Evolutionary conservation across 2,329 filamentous ascomycete species (phyloP), one percentile per base, ranked within the genome.

Genomic region (Colletotrichum tamarilloi): DNA sequence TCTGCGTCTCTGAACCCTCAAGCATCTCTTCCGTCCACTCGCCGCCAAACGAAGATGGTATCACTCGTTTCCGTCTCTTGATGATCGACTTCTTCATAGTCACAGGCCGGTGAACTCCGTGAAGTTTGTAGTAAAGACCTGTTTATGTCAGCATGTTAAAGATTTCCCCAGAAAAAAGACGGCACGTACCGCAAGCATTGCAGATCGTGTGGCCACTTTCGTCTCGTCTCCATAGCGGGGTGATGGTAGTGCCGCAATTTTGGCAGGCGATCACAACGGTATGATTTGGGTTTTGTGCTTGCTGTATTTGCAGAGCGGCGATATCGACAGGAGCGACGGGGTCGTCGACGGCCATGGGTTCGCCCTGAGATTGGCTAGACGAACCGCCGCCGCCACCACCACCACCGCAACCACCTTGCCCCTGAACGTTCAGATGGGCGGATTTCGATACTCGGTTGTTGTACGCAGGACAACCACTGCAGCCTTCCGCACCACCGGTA

Each of bases 81-180:
- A 99, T 99, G 30, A 97, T 94, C 3, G 95, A 93, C 82, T 98
- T 98, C 84, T 98, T 99, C 97, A 99, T 98, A n/a, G 95, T 95
- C 5, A 97, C 94, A 0, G 97, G 97, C 55, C 97, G 90, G 82
- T 98, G 96, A 35, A 95, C 92, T 67, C 95, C 95, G 81, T 99
- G 97, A 3, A 99, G 91, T 83, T 98, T 98, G 85, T 97, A 95
- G 82, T 99, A 99, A 3, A 99, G 86, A 5, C 96, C 95, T 98
- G 76, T 4, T 30, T 77, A 67, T 76, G 74, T 65, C 58, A 75
- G 62, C 58, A 73, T 56, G 57, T 60, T 32, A n/a, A 28, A 24
- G 52, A 68, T 28, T 56, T 67, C 46, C 73, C 53, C 60, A 56
- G 49, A 56, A 35, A 67, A 65, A 28, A 32, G 46, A 38, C 52